Percentiles rank a stretch among this genome's conserved stretches.
phyloP scores from a whole-genome alignment of 805 yeast species.

The Torulaspora gathmanii region DNA sequence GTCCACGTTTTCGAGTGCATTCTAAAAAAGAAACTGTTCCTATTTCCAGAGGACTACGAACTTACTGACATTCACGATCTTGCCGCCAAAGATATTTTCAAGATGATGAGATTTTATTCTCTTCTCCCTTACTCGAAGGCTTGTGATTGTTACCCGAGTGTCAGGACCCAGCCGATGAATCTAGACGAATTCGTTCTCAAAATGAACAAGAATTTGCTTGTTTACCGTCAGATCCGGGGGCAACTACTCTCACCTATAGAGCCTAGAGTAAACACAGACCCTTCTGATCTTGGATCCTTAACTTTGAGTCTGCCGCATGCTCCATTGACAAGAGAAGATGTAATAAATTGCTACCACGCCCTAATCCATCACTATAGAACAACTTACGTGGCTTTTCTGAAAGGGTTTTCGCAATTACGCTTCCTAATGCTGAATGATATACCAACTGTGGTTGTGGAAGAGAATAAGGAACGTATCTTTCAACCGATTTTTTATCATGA shows the following conservation, averaged over 20 bases:
- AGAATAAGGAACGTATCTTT: conserved; percentile 29
- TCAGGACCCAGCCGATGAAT: conserved; percentile 40
- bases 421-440: conserved; percentile 40
- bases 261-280: conserved; percentile 11
- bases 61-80: conserved; percentile 29
- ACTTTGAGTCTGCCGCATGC: conserved; percentile 27
- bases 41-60: conserved; percentile 30
- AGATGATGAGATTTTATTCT: conserved; percentile 35
- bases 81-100: conserved; percentile 37
- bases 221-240: conserved; percentile 24
- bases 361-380: conserved; percentile 37
- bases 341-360: conserved; percentile 36
- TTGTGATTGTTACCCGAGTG: conserved; percentile 41
- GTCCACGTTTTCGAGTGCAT: conserved; percentile 32
- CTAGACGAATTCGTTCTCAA: conserved; percentile 28
- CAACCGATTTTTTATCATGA: conserved; percentile 38
- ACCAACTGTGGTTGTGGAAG: conserved; percentile 34
- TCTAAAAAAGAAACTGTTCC: conserved; percentile 35
- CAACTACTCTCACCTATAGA: conserved; percentile 21
- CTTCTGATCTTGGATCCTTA: conserved; percentile 9
- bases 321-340: conserved; percentile 33
- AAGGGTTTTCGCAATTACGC: conserved; percentile 34
- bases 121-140: conserved; percentile 43
- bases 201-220: conserved; percentile 27
- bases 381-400: conserved; percentile 36